These are phyloP conservation scores for Erodium trifolium DNA, from an alignment of 441 rosid genomes.

Conservation along the genomic window DNA sequence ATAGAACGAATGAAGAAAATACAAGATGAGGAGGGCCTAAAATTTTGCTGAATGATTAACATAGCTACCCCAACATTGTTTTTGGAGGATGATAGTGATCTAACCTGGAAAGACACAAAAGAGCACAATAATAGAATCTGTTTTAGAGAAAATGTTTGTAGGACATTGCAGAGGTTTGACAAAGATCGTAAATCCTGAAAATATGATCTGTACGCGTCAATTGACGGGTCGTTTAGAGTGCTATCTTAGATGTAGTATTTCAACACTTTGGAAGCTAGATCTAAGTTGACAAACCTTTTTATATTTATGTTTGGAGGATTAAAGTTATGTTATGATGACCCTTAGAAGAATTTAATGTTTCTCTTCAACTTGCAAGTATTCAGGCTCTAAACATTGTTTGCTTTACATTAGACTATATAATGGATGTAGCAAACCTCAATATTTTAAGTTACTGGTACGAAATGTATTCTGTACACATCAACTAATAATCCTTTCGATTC, in stretches of 20 bases:
- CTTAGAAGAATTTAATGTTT: background rate
- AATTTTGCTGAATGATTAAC: background rate
- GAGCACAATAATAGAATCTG: background rate
- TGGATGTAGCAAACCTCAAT: background rate
- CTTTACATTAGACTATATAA: background rate
- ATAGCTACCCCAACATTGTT: background rate
- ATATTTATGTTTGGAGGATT: background rate
- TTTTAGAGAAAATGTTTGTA: background rate
- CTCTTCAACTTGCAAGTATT: too few relatives aligned
- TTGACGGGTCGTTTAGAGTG: background rate
- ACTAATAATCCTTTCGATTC: background rate
- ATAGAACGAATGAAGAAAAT: background rate
- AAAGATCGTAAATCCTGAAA: background rate
- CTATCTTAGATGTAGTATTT: background rate
- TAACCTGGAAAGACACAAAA: background rate
- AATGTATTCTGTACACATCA: background rate
- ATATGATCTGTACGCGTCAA: background rate
- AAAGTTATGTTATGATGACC: conserved; percentile 1
- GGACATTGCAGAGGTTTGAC: background rate
- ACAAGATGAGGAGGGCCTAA: background rate
- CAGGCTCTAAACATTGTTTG: conserved; percentile 4
- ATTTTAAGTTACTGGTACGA: background rate
- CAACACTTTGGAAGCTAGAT: too few relatives aligned
- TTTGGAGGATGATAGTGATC: background rate
- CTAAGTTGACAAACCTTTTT: background rate